Evolutionary conservation across 768 basidiomycete genomes (phyloP).

Genomic region (Boletellus sp.): DNA sequence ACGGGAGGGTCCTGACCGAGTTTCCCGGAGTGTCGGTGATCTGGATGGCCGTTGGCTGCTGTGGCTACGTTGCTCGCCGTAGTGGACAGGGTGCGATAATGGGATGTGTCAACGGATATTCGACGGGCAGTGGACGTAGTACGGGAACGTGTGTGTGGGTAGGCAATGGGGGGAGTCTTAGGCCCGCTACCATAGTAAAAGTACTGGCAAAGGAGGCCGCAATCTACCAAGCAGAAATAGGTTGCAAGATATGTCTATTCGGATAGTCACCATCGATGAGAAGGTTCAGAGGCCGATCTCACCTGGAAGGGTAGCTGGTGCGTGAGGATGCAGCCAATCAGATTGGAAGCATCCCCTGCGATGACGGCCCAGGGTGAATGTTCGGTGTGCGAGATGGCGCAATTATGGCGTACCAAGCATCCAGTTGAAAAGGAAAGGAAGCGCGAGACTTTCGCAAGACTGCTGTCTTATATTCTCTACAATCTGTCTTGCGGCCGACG

Average conservation of each 20-base stretch:
- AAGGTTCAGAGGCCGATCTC: constrained; percentile 20
- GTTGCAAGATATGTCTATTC: constrained; percentile 80
- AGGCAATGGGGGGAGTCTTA: constrained; percentile 33
- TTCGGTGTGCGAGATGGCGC: constrained; percentile 4
- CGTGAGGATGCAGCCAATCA: constrained; percentile 88
- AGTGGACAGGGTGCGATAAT: constrained; percentile 65
- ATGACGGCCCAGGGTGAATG: constrained; percentile 9
- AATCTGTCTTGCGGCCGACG: constrained; percentile 57
- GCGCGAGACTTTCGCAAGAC: constrained; percentile 86
- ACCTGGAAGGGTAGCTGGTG: constrained; percentile 95
- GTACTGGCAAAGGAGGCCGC: constrained; percentile 73
- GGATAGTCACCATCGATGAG: constrained; percentile 6
- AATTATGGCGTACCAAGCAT: constrained; percentile 61
- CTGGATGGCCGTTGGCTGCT: constrained; percentile 53
- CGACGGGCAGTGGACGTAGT: constrained; percentile 44
- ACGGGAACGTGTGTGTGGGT: constrained; percentile 40
- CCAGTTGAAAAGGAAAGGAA: constrained; percentile 95
- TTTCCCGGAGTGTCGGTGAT: constrained; percentile 32
- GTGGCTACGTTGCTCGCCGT: constrained; percentile 72
- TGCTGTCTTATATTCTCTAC: constrained; percentile 69
- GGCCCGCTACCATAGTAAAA: constrained; percentile 59
- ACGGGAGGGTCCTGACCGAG: constrained; percentile 21
- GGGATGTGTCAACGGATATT: constrained; percentile 52
- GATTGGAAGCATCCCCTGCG: constrained; percentile 87
- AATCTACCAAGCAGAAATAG: constrained; percentile 87